These are phyloP conservation scores for Ampelocalamus luodianensis DNA, from an alignment of 176 grass and related monocot species.

Conservation along the genomic window DNA sequence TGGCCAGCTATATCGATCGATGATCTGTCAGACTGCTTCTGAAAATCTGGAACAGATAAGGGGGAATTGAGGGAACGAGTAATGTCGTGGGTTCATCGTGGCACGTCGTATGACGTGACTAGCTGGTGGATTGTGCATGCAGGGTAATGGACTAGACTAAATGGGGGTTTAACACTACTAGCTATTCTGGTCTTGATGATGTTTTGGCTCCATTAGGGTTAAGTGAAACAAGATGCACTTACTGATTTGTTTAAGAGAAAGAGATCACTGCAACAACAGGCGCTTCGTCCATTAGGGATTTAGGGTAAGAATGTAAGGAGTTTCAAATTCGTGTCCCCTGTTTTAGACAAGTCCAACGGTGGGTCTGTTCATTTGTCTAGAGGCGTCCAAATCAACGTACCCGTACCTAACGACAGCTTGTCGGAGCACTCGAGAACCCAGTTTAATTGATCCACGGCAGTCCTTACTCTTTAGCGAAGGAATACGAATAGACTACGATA, in stretches of 20 bases:
- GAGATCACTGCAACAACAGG: not conserved
- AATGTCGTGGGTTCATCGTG: too few species aligned
- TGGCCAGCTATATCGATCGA: not conserved
- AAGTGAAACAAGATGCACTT: not conserved
- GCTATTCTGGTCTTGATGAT: not conserved
- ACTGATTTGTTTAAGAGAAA: not conserved
- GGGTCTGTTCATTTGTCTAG: not conserved
- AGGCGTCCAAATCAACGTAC: slow-evolving; percentile 6
- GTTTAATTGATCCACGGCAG: not conserved
- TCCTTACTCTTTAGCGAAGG: too few species aligned
- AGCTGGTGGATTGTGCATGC: too few species aligned
- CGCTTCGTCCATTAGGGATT: not conserved
- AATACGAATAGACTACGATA: too few species aligned
- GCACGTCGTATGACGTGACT: too few species aligned
- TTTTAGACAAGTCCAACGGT: not conserved
- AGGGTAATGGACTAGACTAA: not conserved
- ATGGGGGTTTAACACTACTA: not conserved
- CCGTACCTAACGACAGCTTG: slow-evolving; percentile 35
- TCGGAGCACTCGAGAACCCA: not conserved
- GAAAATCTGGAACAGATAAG: not conserved
- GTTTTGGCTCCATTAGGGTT: not conserved
- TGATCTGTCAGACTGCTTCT: not conserved
- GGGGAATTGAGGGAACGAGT: too few species aligned
- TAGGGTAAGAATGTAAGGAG: too few species aligned
- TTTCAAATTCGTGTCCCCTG: not conserved